Evolutionary conservation across 495 filamentous ascomycete species (phyloP), one percentile per base, ranked within the genome.

Genomic region (Neurospora sp.): DNA sequence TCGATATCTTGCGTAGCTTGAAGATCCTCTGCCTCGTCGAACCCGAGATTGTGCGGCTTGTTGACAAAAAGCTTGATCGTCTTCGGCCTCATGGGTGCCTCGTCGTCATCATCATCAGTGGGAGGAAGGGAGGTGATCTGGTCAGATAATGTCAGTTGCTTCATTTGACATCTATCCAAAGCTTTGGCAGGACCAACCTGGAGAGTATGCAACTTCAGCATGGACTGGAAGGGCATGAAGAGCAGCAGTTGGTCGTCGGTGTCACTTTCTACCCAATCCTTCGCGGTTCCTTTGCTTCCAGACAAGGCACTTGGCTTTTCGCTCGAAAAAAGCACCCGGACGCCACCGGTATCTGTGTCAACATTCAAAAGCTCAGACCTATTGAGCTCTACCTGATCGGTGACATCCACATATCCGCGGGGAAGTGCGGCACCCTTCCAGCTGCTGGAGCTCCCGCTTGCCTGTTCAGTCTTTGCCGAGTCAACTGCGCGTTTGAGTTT

Each of bases 211-310:
- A 98, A 87, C 85, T 98, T 99, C 72, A 97, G 77, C 68, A 91
- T 93, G 11, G 91, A 89, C 81, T 94, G 90, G 81, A 99, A 97
- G 10, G 96, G 96, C 68, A 97, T 84, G 80, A 91, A 98, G 70
- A 99, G 88, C 90, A 99, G 92, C 73, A 99, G 81, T 86, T 99
- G 96, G 84, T 98, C 94, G 80, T 99, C 96, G n/a, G 94, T 97
- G 78, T 98, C 96, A 78, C 93, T 97, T 86, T 98, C 93, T n/a
- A 98, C 89, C 93, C 94, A 98, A 82, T 99, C 96, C 70, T 89
- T 88, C 18, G 75, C 72, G 40, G 83, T 74, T 61, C 81, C 86
- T 80, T 91, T 92, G 46, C 88, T 87, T 76, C 91, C 91, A 14
- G 80, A 84, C 46, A 95, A 81, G 1, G 88, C 84, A 68, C 82